Evolutionary conservation across 2,329 filamentous ascomycete genomes (phyloP).

Genomic region (Atkinsonella texensis): DNA sequence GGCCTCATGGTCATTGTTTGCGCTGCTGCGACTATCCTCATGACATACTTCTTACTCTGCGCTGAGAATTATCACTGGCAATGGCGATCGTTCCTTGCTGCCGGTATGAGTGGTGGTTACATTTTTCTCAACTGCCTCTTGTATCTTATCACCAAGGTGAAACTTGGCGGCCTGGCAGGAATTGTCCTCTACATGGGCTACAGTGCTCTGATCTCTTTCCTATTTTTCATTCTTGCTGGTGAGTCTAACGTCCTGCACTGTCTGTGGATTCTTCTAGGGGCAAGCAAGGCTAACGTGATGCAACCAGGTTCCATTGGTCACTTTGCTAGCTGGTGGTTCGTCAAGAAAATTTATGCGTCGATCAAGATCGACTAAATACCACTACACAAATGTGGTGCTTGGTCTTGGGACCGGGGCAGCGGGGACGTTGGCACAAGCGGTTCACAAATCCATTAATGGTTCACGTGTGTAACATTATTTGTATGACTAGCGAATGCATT

Average conservation of each 20-base stretch:
- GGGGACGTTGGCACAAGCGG: background rate
- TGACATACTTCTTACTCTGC: slow-evolving; percentile 94
- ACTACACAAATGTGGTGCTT: background rate
- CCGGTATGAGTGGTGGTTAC: slow-evolving; percentile 80
- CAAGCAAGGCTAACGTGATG: background rate
- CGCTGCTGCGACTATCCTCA: slow-evolving; percentile 79
- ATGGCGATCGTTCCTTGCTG: slow-evolving; percentile 87
- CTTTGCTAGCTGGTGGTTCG: slow-evolving; percentile 89
- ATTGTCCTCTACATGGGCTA: slow-evolving; percentile 91
- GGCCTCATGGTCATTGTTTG: slow-evolving; percentile 94
- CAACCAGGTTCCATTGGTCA: slow-evolving; percentile 79
- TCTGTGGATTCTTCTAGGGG: too few relatives aligned
- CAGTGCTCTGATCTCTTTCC: slow-evolving; percentile 73
- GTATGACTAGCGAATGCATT: slow-evolving; percentile 18
- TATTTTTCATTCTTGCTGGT: slow-evolving; percentile 94
- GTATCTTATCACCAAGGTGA: slow-evolving; percentile 82
- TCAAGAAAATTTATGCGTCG: slow-evolving; percentile 87
- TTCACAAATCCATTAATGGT: background rate
- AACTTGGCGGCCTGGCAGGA: slow-evolving; percentile 71
- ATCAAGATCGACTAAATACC: slow-evolving; percentile 80
- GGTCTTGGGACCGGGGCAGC: too few relatives aligned
- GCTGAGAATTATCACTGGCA: slow-evolving; percentile 99
- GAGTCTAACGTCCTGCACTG: slow-evolving; percentile 22
- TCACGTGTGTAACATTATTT: slow-evolving; percentile 16
- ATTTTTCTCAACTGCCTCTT: slow-evolving; percentile 86